Percentiles rank a stretch among this genome's conserved stretches.
Conservation (phyloP, 1,284 basidiomycete genomes). For the Limonomyces culmigenus region DNA sequence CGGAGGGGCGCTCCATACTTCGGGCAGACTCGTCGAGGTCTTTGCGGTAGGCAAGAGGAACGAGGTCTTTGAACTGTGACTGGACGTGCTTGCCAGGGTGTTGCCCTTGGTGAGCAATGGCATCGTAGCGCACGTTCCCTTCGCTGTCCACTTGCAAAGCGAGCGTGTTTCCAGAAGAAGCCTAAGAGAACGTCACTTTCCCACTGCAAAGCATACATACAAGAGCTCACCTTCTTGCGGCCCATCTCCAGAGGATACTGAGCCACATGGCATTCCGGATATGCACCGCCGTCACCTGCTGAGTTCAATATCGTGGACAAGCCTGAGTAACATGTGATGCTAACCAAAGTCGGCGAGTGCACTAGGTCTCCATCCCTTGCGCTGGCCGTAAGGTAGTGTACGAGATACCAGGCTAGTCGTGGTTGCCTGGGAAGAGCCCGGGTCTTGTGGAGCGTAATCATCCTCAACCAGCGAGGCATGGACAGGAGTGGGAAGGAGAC, state of each 20-base stretch:
- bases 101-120: slow-evolving; percentile 91
- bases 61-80: slow-evolving; percentile 94
- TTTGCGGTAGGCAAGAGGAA: slow-evolving; percentile 81
- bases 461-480: slow-evolving; percentile 35
- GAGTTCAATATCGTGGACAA: slow-evolving; percentile 4
- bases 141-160: slow-evolving; percentile 94
- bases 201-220: neutral
- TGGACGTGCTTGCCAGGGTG: slow-evolving; percentile 76
- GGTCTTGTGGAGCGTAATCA: slow-evolving; percentile 33
- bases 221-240: slow-evolving; percentile 69
- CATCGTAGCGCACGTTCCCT: slow-evolving; percentile 93
- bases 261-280: slow-evolving; percentile 93
- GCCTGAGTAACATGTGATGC: slow-evolving; percentile 9
- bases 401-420: slow-evolving; percentile 27
- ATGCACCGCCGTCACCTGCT: slow-evolving; percentile 80
- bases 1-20: slow-evolving; percentile 80
- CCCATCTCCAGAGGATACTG: slow-evolving; percentile 97
- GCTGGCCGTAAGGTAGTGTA: slow-evolving; percentile 72
- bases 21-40: slow-evolving; percentile 68
- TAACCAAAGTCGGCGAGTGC: slow-evolving; percentile 71
- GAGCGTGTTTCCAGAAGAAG: slow-evolving; percentile 80
- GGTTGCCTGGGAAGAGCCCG: slow-evolving; percentile 11
- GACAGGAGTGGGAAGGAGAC: slow-evolving; percentile 47
- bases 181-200: slow-evolving; percentile 24
- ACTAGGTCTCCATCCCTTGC: slow-evolving; percentile 77